phyloP scores from a whole-genome alignment of 805 yeast species.

The Cyberlindnera japonica region DNA sequence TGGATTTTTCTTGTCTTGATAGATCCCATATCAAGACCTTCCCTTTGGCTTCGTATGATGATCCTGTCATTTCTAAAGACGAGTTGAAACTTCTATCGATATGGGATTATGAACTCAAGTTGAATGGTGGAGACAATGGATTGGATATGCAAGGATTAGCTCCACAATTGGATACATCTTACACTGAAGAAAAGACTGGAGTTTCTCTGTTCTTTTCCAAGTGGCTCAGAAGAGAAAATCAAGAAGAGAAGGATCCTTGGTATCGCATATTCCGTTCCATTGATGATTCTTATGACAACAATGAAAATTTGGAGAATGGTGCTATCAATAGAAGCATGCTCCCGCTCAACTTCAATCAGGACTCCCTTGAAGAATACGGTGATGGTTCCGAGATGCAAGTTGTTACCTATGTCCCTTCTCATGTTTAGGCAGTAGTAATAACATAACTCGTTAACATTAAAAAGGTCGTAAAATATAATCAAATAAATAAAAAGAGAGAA shows the following conservation, averaged over 20 bases:
- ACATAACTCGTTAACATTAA: too few species aligned
- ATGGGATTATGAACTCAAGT: conserved; percentile 23
- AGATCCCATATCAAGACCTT: conserved; percentile 1
- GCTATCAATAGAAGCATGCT: background rate
- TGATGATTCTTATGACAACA: conserved; percentile 8
- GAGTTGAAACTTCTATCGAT: conserved; percentile 21
- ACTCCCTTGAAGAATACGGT: background rate
- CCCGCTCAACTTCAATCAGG: background rate
- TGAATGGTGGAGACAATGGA: conserved; percentile 8
- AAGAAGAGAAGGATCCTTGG: conserved; percentile 21
- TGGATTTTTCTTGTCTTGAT: conserved; percentile 23
- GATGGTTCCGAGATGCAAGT: conserved; percentile 1
- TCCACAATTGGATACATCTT: conserved; percentile 15
- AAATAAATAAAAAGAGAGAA: too few species aligned
- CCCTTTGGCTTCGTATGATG: conserved; percentile 14
- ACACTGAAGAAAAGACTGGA: conserved; percentile 6
- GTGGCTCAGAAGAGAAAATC: conserved; percentile 6
- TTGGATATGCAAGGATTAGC: conserved; percentile 13
- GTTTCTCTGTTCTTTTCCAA: conserved; percentile 1
- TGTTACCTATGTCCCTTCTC: conserved; percentile 5
- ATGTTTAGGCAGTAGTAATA: background rate
- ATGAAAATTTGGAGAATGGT: background rate
- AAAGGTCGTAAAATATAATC: too few species aligned
- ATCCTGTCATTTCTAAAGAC: conserved; percentile 11
- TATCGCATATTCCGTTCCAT: conserved; percentile 13